Conservation (phyloP, 2,329 filamentous ascomycete genomes). For the Atkinsonella hypoxylon region DNA sequence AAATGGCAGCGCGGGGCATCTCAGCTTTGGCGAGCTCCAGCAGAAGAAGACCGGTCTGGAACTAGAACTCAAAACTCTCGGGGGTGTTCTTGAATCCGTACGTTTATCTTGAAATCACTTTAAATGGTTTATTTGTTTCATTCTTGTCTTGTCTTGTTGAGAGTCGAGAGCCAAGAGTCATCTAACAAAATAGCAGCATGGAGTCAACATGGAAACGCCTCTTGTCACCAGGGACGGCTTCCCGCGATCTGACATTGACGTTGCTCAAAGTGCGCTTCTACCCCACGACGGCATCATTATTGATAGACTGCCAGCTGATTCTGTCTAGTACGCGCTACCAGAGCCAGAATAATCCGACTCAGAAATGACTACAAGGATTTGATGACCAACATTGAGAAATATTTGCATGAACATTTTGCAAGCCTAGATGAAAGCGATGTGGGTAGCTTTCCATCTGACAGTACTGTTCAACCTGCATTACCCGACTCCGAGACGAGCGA, state of each 20-base stretch:
- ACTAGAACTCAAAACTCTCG: slow-evolving; percentile 72
- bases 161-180: neutral
- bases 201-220: slow-evolving; percentile 81
- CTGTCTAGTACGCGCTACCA: slow-evolving; percentile 73
- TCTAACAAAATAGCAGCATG: slow-evolving; percentile 49
- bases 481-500: slow-evolving; percentile 17
- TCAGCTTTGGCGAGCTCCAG: slow-evolving; percentile 70
- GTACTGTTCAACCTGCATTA: slow-evolving; percentile 18
- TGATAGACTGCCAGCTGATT: slow-evolving; percentile 7
- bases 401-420: slow-evolving; percentile 86
- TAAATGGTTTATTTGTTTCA: neutral
- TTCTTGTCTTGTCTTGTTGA: neutral
- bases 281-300: neutral
- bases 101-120: slow-evolving; percentile 15
- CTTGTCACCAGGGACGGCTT: slow-evolving; percentile 85
- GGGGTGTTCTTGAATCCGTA: slow-evolving; percentile 81
- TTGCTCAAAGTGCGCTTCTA: slow-evolving; percentile 65
- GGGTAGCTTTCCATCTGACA: slow-evolving; percentile 8
- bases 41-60: slow-evolving; percentile 76
- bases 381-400: slow-evolving; percentile 72
- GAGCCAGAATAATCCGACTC: slow-evolving; percentile 76
- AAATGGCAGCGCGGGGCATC: slow-evolving; percentile 50
- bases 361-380: slow-evolving; percentile 89
- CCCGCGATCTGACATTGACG: slow-evolving; percentile 84
- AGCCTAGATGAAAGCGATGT: slow-evolving; percentile 43